Percentiles rank a stretch among this genome's conserved stretches.
phyloP scores from a whole-genome alignment of 2,329 filamentous ascomycete species.

The Aspergillus calidoustus region DNA sequence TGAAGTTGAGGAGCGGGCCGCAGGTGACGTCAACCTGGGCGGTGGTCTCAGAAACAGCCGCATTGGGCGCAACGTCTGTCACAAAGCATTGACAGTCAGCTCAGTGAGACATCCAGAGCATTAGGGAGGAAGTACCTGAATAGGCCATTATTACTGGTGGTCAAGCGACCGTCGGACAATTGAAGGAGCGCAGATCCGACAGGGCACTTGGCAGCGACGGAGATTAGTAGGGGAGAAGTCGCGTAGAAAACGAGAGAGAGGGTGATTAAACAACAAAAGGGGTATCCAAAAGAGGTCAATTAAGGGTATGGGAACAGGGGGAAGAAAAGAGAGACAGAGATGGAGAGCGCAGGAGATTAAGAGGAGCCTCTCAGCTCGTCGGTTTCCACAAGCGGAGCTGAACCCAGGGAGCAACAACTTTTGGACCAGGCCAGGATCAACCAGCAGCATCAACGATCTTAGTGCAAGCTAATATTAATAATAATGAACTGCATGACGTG shows the following conservation, averaged over 20 bases:
- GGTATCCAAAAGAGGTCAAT: conserved; percentile 8
- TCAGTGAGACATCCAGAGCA: neutral
- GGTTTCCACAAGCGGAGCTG: conserved; percentile 10
- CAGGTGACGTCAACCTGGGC: conserved; percentile 48
- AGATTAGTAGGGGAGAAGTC: neutral
- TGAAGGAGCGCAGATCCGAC: conserved; percentile 10
- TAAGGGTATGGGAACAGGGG: neutral
- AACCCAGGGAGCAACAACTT: neutral
- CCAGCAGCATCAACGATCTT: neutral
- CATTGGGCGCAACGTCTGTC: conserved; percentile 29
- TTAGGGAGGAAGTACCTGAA: conserved; percentile 4
- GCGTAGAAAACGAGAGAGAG: neutral
- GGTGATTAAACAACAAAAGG: conserved; percentile 1
- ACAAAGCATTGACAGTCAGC: conserved; percentile 1
- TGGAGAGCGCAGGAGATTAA: neutral
- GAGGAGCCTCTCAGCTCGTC: conserved; percentile 1
- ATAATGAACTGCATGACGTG: neutral
- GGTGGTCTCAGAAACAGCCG: conserved; percentile 22
- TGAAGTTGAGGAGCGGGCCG: conserved; percentile 55
- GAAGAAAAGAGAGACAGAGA: neutral
- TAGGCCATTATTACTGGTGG: conserved; percentile 13
- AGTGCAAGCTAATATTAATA: neutral
- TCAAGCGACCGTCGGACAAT: neutral
- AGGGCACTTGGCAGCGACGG: neutral
- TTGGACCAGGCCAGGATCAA: neutral